Evolutionary conservation across 805 yeast species (phyloP), one percentile per base, ranked within the genome.

Genomic region (Ogataea angusta): DNA sequence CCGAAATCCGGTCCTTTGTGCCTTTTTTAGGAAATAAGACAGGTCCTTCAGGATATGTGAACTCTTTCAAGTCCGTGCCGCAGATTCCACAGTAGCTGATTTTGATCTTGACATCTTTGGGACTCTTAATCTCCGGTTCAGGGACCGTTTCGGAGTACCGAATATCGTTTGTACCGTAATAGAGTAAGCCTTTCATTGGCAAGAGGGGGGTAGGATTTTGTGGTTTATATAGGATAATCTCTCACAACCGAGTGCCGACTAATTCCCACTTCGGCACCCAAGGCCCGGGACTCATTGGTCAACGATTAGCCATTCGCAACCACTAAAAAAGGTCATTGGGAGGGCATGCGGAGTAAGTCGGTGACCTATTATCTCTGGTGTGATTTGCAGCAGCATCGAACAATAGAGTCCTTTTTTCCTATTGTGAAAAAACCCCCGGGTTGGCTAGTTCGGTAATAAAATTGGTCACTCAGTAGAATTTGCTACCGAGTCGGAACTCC

Each of bases 31-130:
- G 67, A 56, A 76, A 74, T 53, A 78, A 75, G 39, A 73, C 72
- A 6, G 84, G 83, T 0, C 78, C 80, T 12, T 43, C 47, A 8
- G 44, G 28, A 15, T 47, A 41, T 10, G 46, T 43, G 26, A 30
- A 36, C 52, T 79, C 76, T 46, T 73, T 76, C 35, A 76, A 55
- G 51, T 76, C 82, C 6, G 76, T 64, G n/a, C 82, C 82, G 49
- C 82, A 77, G 35, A 77, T 75, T 1, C 81, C 82, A 45, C 79
- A 71, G 56, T 65, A 75, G 8, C 65, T 53, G n/a, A 73, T 66
- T 16, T 67, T 71, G 19, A 74, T 50, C 10, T 70, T 58, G n/a
- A 73, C 59, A 35, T 73, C 77, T 24, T 66, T 60, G 59, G 16
- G 60, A 54, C 3, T 44, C 33, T 16, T 19, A 33, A 71, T 60